Evolutionary conservation across 31 red algal species (phyloP).

Genomic region (Odonthalia washingtoniensis): DNA sequence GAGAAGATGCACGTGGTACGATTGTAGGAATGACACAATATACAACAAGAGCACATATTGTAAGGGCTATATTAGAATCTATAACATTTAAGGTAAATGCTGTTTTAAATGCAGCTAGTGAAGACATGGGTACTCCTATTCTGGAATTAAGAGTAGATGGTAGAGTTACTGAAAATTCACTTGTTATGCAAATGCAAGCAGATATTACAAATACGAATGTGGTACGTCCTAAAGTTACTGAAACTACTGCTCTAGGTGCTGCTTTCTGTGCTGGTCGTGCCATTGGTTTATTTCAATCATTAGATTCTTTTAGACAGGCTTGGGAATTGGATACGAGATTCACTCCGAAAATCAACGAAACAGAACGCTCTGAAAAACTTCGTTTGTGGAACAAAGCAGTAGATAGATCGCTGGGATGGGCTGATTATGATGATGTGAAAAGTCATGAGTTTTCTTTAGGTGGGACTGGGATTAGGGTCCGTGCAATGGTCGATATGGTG

Average conservation of each 20-base stretch:
- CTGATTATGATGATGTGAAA: too few species aligned
- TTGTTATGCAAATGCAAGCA: constrained; percentile 92
- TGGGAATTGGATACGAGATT: constrained; percentile 72
- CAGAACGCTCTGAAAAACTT: constrained; percentile 38
- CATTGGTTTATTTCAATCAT: constrained; percentile 59
- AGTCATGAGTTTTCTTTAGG: too few species aligned
- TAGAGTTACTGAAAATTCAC: constrained; percentile 72
- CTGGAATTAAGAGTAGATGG: constrained; percentile 89
- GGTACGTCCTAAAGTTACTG: constrained; percentile 75
- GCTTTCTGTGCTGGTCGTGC: constrained; percentile 84
- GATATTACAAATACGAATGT: constrained; percentile 69
- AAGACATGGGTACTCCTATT: constrained; percentile 60
- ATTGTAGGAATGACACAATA: constrained; percentile 87
- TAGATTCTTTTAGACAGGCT: constrained; percentile 57
- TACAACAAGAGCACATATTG: constrained; percentile 85
- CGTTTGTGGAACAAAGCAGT: constrained; percentile 71
- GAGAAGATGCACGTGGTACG: constrained; percentile 82
- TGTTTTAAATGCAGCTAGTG: constrained; percentile 59
- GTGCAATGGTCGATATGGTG: too few species aligned
- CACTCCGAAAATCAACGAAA: constrained; percentile 50
- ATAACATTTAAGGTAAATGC: constrained; percentile 80
- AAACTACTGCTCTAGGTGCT: constrained; percentile 96
- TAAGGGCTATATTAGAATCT: constrained; percentile 79
- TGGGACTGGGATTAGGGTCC: too few species aligned
- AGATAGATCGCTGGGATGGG: constrained; percentile 74